Conservation (phyloP, 2,329 filamentous ascomycete genomes). For the Xylariomycetidae sp. region DNA sequence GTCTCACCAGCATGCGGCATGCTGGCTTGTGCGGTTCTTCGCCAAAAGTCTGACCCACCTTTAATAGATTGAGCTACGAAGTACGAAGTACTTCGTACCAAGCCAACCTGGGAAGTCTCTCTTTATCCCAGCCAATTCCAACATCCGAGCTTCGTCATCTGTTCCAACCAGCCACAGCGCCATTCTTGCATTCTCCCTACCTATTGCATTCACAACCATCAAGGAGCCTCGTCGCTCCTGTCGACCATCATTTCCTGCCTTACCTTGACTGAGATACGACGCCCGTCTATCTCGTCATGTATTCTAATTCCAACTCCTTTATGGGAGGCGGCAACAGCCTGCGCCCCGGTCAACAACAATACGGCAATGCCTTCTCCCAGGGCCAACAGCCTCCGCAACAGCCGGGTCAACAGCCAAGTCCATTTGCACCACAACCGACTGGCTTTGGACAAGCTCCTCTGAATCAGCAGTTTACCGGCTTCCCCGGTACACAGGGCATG, state of each 20-base stretch:
- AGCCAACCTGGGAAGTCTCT: slow-evolving; percentile 15
- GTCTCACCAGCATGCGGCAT: no score
- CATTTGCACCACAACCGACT: slow-evolving; percentile 56
- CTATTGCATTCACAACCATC: slow-evolving; percentile 15
- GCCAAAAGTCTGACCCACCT: not conserved
- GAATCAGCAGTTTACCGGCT: slow-evolving; percentile 59
- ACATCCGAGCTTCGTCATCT: slow-evolving; percentile 17
- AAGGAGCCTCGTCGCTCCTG: slow-evolving; percentile 19
- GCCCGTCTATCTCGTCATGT: no score
- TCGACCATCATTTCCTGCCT: slow-evolving; percentile 10
- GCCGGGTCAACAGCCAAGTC: slow-evolving; percentile 46
- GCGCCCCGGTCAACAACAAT: slow-evolving; percentile 62
- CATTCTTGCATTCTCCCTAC: no score
- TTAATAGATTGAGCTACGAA: not conserved
- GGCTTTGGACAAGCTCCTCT: slow-evolving; percentile 53
- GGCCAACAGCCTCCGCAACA: slow-evolving; percentile 39
- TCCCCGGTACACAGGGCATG: slow-evolving; percentile 48
- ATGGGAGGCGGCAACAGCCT: slow-evolving; percentile 74
- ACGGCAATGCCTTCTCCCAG: slow-evolving; percentile 46
- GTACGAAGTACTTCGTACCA: slow-evolving; percentile 7
- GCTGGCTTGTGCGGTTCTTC: no score
- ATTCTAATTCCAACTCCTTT: slow-evolving; percentile 82
- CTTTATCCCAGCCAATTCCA: slow-evolving; percentile 9
- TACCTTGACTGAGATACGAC: no score
- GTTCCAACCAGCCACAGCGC: no score